Conservation (phyloP, 2,329 filamentous ascomycete genomes). For the Stemphylium lycopersici region DNA sequence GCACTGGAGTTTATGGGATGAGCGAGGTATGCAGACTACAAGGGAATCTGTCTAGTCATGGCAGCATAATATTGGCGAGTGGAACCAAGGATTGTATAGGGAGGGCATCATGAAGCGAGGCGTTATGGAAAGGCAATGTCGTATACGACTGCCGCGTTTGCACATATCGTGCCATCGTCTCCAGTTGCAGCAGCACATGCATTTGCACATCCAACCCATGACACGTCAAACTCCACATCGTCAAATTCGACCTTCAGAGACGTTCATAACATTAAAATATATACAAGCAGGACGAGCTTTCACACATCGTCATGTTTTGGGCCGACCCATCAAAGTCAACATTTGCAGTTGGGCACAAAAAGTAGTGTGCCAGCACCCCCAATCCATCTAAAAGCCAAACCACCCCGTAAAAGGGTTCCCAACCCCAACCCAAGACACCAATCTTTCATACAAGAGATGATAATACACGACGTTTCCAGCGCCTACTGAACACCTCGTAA, state of each 20-base stretch:
- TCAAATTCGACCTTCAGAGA: background rate
- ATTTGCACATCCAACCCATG: background rate
- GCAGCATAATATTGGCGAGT: too few relatives aligned
- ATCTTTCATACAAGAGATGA: slow-evolving; percentile 33
- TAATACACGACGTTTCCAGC: slow-evolving; percentile 41
- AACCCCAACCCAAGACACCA: slow-evolving; percentile 16
- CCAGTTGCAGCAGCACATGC: background rate
- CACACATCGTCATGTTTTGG: slow-evolving; percentile 9
- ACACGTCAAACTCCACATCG: background rate
- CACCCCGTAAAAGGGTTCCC: slow-evolving; percentile 9
- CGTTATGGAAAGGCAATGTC: background rate
- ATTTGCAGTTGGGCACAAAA: slow-evolving; percentile 4
- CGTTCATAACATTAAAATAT: slow-evolving; percentile 26
- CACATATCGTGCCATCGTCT: too few relatives aligned
- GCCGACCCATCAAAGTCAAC: background rate
- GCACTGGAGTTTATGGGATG: slow-evolving; percentile 39
- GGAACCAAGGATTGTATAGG: background rate
- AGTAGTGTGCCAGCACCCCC: slow-evolving; percentile 31
- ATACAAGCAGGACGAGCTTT: slow-evolving; percentile 22
- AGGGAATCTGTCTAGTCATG: too few relatives aligned
- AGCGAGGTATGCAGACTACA: background rate
- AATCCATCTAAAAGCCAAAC: slow-evolving; percentile 21
- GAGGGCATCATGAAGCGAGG: slow-evolving; percentile 1
- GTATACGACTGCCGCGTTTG: background rate
- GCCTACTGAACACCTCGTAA: slow-evolving; percentile 28